Percentiles rank a stretch among this genome's conserved stretches.
phyloP scores from a whole-genome alignment of 2,329 filamentous ascomycete genomes.

The Didymella pinodella region DNA sequence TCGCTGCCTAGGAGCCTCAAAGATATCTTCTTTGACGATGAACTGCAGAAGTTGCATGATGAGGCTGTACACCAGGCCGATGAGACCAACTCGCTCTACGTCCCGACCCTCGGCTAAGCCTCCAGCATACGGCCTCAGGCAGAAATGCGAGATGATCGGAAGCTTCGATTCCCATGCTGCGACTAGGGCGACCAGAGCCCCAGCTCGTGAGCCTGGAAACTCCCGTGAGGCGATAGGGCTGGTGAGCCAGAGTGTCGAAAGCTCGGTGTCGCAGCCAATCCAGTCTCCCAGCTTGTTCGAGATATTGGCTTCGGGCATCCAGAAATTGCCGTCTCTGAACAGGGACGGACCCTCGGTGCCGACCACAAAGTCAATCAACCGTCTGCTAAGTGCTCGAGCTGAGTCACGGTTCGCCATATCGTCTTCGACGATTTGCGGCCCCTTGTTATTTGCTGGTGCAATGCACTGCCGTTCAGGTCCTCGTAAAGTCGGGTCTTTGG shows the following conservation, averaged over 20 bases:
- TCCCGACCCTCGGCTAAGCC: background rate
- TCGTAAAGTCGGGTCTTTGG: too few relatives aligned
- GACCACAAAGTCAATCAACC: background rate
- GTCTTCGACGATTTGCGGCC: too few relatives aligned
- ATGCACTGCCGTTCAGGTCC: too few relatives aligned
- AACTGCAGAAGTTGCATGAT: slow-evolving; percentile 28
- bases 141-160: slow-evolving; percentile 30
- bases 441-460: too few relatives aligned
- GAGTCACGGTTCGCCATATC: too few relatives aligned
- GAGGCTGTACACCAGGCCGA: slow-evolving; percentile 28
- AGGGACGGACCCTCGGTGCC: background rate
- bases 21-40: slow-evolving; percentile 7
- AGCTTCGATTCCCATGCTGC: slow-evolving; percentile 24
- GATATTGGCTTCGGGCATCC: slow-evolving; percentile 1
- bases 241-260: background rate
- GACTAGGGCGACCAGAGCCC: background rate
- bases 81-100: slow-evolving; percentile 21
- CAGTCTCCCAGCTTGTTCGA: background rate
- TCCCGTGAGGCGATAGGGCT: background rate
- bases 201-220: slow-evolving; percentile 1
- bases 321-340: background rate
- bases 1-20: background rate
- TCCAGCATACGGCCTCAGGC: slow-evolving; percentile 13
- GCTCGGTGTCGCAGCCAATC: background rate
- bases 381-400: too few relatives aligned